Evolutionary conservation across 306 rosid species (phyloP).

Genomic region (Medicago arabica): DNA sequence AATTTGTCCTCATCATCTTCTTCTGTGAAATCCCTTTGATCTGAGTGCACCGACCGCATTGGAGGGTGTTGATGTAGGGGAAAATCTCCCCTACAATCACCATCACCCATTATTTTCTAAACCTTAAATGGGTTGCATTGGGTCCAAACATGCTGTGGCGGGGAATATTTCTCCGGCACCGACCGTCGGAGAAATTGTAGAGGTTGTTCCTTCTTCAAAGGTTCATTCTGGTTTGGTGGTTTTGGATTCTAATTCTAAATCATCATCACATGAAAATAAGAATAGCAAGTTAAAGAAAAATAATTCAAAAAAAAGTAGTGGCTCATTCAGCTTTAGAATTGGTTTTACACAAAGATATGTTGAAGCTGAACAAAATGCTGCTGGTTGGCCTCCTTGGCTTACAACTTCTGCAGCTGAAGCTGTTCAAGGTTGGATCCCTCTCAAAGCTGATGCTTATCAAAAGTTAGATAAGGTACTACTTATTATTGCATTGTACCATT

Average conservation of each 20-base stretch:
- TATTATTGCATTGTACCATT: conserved; percentile 2
- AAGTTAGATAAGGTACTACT: conserved; percentile 83
- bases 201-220: conserved; percentile 23
- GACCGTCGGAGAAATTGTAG: not conserved
- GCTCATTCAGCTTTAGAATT: conserved; percentile 57
- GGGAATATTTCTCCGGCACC: conserved; percentile 13
- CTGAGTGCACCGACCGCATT: conserved; percentile 40
- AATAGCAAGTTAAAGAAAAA: conserved; percentile 54
- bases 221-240: conserved; percentile 27
- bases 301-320: conserved; percentile 45
- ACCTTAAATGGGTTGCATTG: conserved; percentile 86
- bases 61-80: conserved; percentile 62
- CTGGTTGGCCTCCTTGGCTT: conserved; percentile 99
- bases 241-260: conserved; percentile 37
- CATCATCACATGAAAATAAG: conserved; percentile 45
- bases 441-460: conserved; percentile 85
- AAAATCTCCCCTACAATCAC: conserved; percentile 44
- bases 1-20: conserved; percentile 24
- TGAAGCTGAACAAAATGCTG: conserved; percentile 88
- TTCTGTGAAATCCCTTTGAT: conserved; percentile 14
- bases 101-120: conserved; percentile 51
- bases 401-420: conserved; percentile 81
- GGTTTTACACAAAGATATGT: conserved; percentile 56
- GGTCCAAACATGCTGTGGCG: conserved; percentile 60
- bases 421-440: conserved; percentile 92